A percentile compares a stretch with the other conserved stretches of the same genome.
These are phyloP conservation scores for Leishmania guyanensis DNA, from an alignment of 208 protist genomes.

Conservation along the genomic window DNA sequence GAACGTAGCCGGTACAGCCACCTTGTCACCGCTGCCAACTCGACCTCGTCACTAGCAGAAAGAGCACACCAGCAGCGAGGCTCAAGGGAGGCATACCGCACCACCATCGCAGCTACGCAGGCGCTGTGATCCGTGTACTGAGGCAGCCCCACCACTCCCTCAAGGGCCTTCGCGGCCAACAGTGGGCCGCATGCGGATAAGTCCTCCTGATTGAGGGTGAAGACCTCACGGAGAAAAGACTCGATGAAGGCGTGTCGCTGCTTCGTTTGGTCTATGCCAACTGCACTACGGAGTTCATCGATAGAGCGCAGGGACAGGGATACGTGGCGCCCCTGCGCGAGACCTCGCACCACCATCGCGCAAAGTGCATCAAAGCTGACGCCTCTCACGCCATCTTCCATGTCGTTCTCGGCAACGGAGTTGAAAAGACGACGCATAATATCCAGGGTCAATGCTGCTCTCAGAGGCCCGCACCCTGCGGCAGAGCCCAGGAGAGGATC, in stretches of 20 bases:
- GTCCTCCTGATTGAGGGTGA: conserved; percentile 2
- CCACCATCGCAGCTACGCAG: conserved; percentile 11
- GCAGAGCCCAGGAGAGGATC: not conserved
- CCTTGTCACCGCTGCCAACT: conserved; percentile 6
- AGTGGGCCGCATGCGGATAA: conserved; percentile 15
- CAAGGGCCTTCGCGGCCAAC: conserved; percentile 19
- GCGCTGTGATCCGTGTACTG: conserved; percentile 27
- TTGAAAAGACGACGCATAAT: conserved; percentile 6
- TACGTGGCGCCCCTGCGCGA: not conserved
- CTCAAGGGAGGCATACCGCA: conserved; percentile 17
- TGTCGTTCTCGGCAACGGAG: not conserved
- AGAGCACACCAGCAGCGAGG: conserved; percentile 16
- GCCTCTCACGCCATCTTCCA: not conserved
- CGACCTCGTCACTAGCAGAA: conserved; percentile 7
- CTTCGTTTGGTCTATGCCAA: conserved; percentile 13
- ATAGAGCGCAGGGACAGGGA: conserved; percentile 8
- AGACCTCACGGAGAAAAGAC: conserved; percentile 21
- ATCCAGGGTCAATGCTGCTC: not conserved
- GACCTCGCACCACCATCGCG: not conserved
- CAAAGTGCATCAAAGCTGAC: conserved; percentile 26
- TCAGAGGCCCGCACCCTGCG: not conserved
- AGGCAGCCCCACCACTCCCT: conserved; percentile 19
- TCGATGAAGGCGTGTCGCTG: conserved; percentile 12
- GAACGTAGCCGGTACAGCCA: conserved; percentile 24
- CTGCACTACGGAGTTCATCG: conserved; percentile 13